Evolutionary conservation across 2,329 filamentous ascomycete species (phyloP), one percentile per base, ranked within the genome.

Genomic region (Colletotrichum truncatum): DNA sequence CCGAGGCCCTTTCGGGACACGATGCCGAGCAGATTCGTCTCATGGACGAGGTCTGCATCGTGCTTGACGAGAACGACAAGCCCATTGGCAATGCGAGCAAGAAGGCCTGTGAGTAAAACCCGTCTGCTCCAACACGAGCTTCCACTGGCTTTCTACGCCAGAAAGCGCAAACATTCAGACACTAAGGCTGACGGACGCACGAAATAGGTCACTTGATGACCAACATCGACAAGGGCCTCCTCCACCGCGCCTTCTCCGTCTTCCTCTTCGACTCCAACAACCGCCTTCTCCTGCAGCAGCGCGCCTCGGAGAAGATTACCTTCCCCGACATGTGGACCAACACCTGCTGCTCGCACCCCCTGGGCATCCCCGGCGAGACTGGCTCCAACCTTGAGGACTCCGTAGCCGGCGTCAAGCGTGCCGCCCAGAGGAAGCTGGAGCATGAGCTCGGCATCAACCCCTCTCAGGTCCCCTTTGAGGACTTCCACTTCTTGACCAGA

Each of bases 291-390:
- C 89, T 99, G 54, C 96, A 99, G 82, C 96, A 98, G 84, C 92
- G 96, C 71, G 96, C 96, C 26, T 84, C 90, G 39, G 95, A 98
- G 83, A 99, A 99, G 85, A 99, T 99, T 76, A 99, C 96, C 6
- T 99, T 99, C 82, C 95, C 96, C 51, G 93, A 97, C 77, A 94
- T 98, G 91, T 99, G 96, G 96, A 99, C 96, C 69, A 99, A 99
- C 82, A 99, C 96, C 30, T 99, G 96, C 87, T 99, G 96, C 85
- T 99, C 96, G 38, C 96, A 99, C 80, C 96, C 96, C 5, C 87
- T 99, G 67, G 93, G 93, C 59, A 92, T 98, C 70, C 92, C 96
- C 8, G 91, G 91, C 69, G 96, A 99, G 87, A 97, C 93, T 25
- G 96, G 96, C 68, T 87, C 89, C 30, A 91, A 91, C 70, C 85